These are phyloP conservation scores for Curvularia hawaiiensis DNA, from an alignment of 2,329 filamentous ascomycete genomes.

Conservation along the genomic window DNA sequence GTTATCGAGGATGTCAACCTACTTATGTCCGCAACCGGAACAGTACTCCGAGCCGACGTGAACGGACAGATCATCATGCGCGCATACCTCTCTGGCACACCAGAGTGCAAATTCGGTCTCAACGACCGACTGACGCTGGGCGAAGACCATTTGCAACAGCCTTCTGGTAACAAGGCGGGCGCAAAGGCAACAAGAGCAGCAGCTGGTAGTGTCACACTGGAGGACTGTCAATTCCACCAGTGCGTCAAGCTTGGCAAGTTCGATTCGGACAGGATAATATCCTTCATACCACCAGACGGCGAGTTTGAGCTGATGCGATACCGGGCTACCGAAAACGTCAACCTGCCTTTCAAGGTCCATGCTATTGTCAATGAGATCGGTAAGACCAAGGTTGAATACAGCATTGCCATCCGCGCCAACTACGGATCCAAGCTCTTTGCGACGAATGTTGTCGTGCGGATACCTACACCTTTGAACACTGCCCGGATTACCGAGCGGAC, in stretches of 20 bases:
- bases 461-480: constrained; percentile 95
- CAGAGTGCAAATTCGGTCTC: constrained; percentile 98
- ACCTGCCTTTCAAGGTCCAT: constrained; percentile 97
- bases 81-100: constrained; percentile 93
- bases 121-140: constrained; percentile 96
- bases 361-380: constrained; percentile 98
- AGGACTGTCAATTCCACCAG: constrained; percentile 99
- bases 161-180: constrained; percentile 74
- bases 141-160: constrained; percentile 62
- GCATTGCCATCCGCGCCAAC: constrained; percentile 95
- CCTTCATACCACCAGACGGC: constrained; percentile 93
- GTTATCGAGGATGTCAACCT: constrained; percentile 99
- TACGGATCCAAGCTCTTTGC: constrained; percentile 96
- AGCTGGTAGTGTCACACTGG: constrained; percentile 91
- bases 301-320: constrained; percentile 99
- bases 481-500: constrained; percentile 91
- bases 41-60: constrained; percentile 92
- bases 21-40: constrained; percentile 97
- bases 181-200: constrained; percentile 94
- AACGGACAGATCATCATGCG: constrained; percentile 99
- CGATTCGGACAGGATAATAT: constrained; percentile 94
- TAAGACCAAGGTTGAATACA: constrained; percentile 98
- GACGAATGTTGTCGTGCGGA: constrained; percentile 92
- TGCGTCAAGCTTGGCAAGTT: constrained; percentile 98
- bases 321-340: constrained; percentile 97